These are phyloP conservation scores for Venturia aucupariae DNA, from an alignment of 2,329 filamentous ascomycete genomes.

Conservation along the genomic window DNA sequence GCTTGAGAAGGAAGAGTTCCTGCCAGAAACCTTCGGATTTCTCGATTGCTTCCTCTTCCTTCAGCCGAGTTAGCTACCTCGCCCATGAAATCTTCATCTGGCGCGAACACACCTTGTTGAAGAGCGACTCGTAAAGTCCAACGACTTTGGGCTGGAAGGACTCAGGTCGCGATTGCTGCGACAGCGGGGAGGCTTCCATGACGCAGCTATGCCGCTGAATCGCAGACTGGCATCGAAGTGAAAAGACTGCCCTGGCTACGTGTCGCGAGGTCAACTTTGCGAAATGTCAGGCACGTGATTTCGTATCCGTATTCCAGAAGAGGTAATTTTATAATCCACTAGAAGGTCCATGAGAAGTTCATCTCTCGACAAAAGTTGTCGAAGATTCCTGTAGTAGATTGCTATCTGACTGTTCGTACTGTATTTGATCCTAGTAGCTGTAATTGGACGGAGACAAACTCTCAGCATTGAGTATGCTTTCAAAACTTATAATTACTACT, in stretches of 20 bases:
- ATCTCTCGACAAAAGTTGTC: too few species aligned
- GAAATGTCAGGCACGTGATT: not conserved
- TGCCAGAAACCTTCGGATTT: conserved; percentile 88
- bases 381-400: not conserved
- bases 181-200: conserved; percentile 89
- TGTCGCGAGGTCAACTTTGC: not conserved
- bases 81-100: conserved; percentile 6
- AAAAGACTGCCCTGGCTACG: not conserved
- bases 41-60: conserved; percentile 46
- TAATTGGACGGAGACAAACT: too few species aligned
- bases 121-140: conserved; percentile 75
- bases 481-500: too few species aligned
- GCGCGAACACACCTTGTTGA: conserved; percentile 41
- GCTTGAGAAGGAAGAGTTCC: conserved; percentile 86
- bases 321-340: too few species aligned
- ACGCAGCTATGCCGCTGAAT: not conserved
- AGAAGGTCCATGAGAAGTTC: too few species aligned
- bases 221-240: not conserved
- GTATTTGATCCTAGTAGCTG: too few species aligned
- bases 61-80: conserved; percentile 29
- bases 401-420: too few species aligned
- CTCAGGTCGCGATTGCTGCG: conserved; percentile 81
- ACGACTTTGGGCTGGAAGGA: conserved; percentile 92
- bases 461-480: too few species aligned
- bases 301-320: not conserved